These are phyloP conservation scores for Globisporangium polare DNA, from an alignment of 352 stramenopile genomes.

Conservation along the genomic window DNA sequence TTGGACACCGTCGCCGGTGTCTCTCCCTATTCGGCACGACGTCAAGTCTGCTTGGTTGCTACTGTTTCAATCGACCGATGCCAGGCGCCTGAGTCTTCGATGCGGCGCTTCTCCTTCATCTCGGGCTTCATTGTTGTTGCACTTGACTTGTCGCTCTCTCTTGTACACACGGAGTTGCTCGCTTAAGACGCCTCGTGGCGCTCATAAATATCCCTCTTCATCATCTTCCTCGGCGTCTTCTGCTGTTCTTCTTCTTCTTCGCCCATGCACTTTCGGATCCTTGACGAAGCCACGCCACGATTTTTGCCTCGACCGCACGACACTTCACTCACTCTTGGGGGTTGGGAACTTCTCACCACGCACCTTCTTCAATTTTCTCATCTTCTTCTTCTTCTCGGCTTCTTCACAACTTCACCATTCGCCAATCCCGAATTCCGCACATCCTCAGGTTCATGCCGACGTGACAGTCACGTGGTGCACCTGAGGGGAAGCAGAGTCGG, in stretches of 20 bases:
- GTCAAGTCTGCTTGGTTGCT: not conserved
- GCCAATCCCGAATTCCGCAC: not conserved
- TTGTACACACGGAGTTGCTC: slow-evolving; percentile 17
- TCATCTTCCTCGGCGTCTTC: slow-evolving; percentile 3
- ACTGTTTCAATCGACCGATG: slow-evolving; percentile 5
- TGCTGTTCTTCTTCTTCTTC: not conserved
- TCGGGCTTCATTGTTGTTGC: not conserved
- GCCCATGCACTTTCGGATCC: not conserved
- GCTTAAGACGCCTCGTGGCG: not conserved
- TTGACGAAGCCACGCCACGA: not conserved
- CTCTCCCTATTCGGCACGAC: not conserved
- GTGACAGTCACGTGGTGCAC: slow-evolving; percentile 71
- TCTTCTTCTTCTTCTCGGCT: not conserved
- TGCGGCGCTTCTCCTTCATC: not conserved
- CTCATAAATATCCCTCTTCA: not conserved
- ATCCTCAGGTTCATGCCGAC: slow-evolving; percentile 36
- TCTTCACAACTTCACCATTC: not conserved
- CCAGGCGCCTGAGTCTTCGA: not conserved
- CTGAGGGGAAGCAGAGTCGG: slow-evolving; percentile 39
- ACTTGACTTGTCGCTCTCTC: not conserved
- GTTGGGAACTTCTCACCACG: not conserved
- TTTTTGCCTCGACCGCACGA: not conserved
- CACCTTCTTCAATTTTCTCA: not conserved
- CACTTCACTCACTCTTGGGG: not conserved
- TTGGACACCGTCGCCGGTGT: not conserved